A percentile compares a stretch with the other conserved stretches of the same genome.
phyloP scores from a whole-genome alignment of 352 stramenopile species.

The Pythium chondricola region DNA sequence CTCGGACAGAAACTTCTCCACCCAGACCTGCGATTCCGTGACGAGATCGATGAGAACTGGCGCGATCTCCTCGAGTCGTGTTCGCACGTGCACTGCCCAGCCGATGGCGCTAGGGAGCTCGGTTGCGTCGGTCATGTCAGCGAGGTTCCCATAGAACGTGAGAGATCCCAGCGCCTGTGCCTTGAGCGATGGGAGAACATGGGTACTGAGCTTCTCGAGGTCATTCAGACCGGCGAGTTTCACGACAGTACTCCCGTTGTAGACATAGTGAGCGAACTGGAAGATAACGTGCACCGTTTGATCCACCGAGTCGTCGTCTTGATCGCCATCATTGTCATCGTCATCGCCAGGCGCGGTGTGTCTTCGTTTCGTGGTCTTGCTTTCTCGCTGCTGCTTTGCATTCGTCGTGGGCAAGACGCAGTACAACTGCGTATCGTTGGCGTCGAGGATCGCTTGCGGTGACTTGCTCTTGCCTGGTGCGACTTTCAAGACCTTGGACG shows the following conservation, averaged over 20 bases:
- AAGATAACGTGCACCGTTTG: slow-evolving; percentile 34
- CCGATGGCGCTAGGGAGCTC: neutral
- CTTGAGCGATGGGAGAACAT: slow-evolving; percentile 37
- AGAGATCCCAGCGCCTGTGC: slow-evolving; percentile 28
- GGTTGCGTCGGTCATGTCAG: neutral
- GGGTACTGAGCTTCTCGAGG: slow-evolving; percentile 26
- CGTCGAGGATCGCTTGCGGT: slow-evolving; percentile 18
- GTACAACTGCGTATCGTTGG: slow-evolving; percentile 63
- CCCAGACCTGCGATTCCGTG: slow-evolving; percentile 46
- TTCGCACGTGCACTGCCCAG: slow-evolving; percentile 11
- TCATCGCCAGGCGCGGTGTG: slow-evolving; percentile 9
- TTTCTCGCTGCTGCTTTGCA: neutral
- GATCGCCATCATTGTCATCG: slow-evolving; percentile 19
- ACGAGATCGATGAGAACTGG: slow-evolving; percentile 31
- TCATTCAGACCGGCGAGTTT: slow-evolving; percentile 28
- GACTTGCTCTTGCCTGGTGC: slow-evolving; percentile 1
- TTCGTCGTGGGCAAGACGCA: slow-evolving; percentile 24
- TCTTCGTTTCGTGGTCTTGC: slow-evolving; percentile 1
- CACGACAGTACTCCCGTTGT: slow-evolving; percentile 30
- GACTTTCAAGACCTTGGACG: slow-evolving; percentile 16
- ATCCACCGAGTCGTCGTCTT: slow-evolving; percentile 18
- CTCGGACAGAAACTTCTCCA: slow-evolving; percentile 41
- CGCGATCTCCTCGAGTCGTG: slow-evolving; percentile 28
- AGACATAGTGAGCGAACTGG: slow-evolving; percentile 62
- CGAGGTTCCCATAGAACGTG: slow-evolving; percentile 6